A percentile compares a stretch with the other conserved stretches of the same genome.
These are phyloP conservation scores for Silene latifolia DNA, from an alignment of 148 eudicot genomes.

Conservation along the genomic window DNA sequence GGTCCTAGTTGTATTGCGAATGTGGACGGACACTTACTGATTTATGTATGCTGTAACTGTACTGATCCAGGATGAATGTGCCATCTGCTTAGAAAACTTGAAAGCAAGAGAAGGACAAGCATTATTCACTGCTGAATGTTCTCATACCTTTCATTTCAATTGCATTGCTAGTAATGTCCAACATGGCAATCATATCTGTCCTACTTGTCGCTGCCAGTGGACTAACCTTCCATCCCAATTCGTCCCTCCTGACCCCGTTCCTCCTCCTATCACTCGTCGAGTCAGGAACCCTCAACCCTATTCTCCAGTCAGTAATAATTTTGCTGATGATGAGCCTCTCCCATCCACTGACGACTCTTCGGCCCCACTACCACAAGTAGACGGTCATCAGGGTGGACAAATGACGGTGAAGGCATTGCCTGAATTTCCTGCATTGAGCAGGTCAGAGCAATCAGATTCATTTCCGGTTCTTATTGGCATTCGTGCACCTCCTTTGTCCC, in stretches of 20 bases:
- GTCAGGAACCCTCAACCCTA: neutral
- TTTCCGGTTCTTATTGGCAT: constrained; percentile 31
- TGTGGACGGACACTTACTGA: neutral
- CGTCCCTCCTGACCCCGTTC: neutral
- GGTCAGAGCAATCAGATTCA: constrained; percentile 12
- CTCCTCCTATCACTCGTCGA: neutral
- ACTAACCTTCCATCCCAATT: constrained; percentile 32
- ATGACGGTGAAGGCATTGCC: constrained; percentile 28
- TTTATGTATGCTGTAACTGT: neutral
- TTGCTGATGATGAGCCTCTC: constrained; percentile 29
- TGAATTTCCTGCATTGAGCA: constrained; percentile 22
- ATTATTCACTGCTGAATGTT: constrained; percentile 42
- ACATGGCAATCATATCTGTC: constrained; percentile 41
- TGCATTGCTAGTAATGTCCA: constrained; percentile 35
- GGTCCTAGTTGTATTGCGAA: neutral
- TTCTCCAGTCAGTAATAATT: neutral
- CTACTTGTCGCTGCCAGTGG: constrained; percentile 43
- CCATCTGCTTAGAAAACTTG: constrained; percentile 32
- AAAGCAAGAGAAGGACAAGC: constrained; percentile 35
- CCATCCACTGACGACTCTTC: constrained; percentile 1
- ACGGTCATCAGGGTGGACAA: neutral
- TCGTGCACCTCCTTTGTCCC: constrained; percentile 29
- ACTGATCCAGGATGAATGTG: constrained; percentile 30
- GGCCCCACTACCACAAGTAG: neutral
- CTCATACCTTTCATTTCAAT: constrained; percentile 37